These are phyloP conservation scores for Rosa lucieae DNA, from an alignment of 306 rosid genomes.

Conservation along the genomic window DNA sequence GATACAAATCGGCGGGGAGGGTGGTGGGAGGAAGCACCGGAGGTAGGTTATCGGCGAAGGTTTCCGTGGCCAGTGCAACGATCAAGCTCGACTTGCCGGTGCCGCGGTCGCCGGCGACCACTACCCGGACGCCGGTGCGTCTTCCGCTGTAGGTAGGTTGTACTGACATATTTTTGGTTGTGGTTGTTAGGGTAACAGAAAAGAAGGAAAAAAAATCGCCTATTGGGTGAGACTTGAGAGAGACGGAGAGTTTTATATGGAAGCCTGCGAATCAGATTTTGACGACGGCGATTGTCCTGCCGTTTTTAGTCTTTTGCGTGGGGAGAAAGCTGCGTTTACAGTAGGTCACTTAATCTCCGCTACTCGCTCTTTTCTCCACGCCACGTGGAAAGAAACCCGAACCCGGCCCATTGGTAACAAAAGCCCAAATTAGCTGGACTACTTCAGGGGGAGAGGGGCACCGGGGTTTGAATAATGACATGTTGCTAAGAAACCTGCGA, in stretches of 20 bases:
- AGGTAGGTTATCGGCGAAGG: constrained; percentile 57
- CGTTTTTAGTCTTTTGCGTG: constrained; percentile 3
- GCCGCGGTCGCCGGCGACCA: constrained; percentile 60
- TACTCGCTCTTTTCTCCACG: not conserved
- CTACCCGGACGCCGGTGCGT: constrained; percentile 61
- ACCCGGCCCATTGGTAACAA: not conserved
- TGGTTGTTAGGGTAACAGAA: not conserved
- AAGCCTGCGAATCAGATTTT: not conserved
- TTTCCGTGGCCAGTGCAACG: constrained; percentile 56
- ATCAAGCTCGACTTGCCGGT: constrained; percentile 82
- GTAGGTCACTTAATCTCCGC: not conserved
- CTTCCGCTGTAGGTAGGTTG: not conserved
- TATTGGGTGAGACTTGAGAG: not conserved
- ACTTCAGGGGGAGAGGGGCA: not conserved
- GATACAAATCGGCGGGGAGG: constrained; percentile 71
- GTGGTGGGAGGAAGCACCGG: constrained; percentile 68
- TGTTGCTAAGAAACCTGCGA: constrained; percentile 53
- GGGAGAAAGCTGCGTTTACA: not conserved
- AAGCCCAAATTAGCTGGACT: not conserved
- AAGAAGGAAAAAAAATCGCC: not conserved
- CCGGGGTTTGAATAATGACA: not conserved
- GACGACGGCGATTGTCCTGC: constrained; percentile 9
- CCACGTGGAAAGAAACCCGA: not conserved
- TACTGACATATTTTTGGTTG: not conserved
- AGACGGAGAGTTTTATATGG: not conserved